Conservation (phyloP, 192 early-diverging fungal species). For the Rhizoclosmatium sp. region DNA sequence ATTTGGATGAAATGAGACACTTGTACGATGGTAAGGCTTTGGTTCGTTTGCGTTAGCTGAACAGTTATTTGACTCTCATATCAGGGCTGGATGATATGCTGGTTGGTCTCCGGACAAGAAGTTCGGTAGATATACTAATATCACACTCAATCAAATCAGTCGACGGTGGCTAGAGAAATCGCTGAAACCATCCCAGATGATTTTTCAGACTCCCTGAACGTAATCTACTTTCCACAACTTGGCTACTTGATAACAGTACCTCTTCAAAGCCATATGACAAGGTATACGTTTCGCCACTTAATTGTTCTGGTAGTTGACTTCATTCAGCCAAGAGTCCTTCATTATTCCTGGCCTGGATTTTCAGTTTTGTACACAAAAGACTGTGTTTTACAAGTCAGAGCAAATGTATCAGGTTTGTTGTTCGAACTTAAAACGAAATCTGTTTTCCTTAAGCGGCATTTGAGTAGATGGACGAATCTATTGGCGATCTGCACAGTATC, state of each 20-base stretch:
- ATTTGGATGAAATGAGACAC: conserved; percentile 73
- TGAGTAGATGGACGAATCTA: conserved; percentile 70
- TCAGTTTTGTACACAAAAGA: conserved; percentile 73
- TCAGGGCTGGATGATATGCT: conserved; percentile 68
- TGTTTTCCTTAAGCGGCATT: neutral
- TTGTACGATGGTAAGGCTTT: conserved; percentile 56
- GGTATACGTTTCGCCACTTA: conserved; percentile 40
- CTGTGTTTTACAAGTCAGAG: conserved; percentile 76
- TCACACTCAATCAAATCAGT: conserved; percentile 32
- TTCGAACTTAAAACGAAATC: conserved; percentile 21
- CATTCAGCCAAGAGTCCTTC: conserved; percentile 22
- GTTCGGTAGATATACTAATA: too few species aligned
- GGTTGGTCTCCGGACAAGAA: conserved; percentile 16
- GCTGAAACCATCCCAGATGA: conserved; percentile 58
- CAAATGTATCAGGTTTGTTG: conserved; percentile 53
- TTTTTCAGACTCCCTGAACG: conserved; percentile 63
- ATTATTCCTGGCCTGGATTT: conserved; percentile 28
- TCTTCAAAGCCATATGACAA: conserved; percentile 53
- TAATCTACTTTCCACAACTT: conserved; percentile 83
- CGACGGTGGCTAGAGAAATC: conserved; percentile 65
- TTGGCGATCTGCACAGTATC: conserved; percentile 86
- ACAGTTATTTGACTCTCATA: neutral
- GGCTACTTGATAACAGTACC: conserved; percentile 81
- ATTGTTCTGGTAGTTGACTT: too few species aligned
- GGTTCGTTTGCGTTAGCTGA: too few species aligned